Evolutionary conservation across 306 rosid species (phyloP), one percentile per base, ranked within the genome.

Genomic region (Inga laurina): DNA sequence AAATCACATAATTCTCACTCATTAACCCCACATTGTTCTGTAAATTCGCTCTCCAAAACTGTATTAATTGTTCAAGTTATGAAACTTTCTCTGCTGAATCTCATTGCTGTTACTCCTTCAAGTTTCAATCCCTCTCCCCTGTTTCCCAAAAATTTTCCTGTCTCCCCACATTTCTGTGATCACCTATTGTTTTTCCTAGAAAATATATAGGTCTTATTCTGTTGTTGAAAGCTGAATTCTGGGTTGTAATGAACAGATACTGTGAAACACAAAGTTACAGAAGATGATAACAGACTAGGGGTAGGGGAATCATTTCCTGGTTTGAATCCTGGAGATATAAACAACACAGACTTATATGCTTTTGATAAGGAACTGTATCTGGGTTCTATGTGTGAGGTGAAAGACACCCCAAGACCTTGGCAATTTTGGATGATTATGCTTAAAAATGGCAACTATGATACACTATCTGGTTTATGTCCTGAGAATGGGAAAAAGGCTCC

Each of bases 281-380:
- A 86, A 48, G 80, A 74, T 11, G 90, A 81, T 32, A 92, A 92
- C 87, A 79, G 64, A 54, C 94, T 92, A 32, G 97, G 91, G 65
- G 86, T 83, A 39, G 94, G 89, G 11, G 80, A 44, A 54, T 77
- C 78, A 69, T 89, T 92, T 77, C 74, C 75, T 18, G 97, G 94
- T 51, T 18, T 88, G 35, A 27, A 7, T 62, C 37, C 37, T 0
- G 68, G 2, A 27, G 16, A 62, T 62, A 27, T 62, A 27, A 62
- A 62, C 68, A 27, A 62, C 68, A 27, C 68, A 11, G 68, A 62
- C 35, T 24, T 62, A 12, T 62, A 62, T 62, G 37, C 68, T 24
- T 16, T 4, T 24, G 37, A 27, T 0, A 62, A 62, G 68, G 68
- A 62, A 27, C 12, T 27, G 30, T 62, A 62, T 62, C 37, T 62